Evolutionary conservation across 768 basidiomycete species (phyloP), one percentile per base, ranked within the genome.

Genomic region (Trametes punicea): DNA sequence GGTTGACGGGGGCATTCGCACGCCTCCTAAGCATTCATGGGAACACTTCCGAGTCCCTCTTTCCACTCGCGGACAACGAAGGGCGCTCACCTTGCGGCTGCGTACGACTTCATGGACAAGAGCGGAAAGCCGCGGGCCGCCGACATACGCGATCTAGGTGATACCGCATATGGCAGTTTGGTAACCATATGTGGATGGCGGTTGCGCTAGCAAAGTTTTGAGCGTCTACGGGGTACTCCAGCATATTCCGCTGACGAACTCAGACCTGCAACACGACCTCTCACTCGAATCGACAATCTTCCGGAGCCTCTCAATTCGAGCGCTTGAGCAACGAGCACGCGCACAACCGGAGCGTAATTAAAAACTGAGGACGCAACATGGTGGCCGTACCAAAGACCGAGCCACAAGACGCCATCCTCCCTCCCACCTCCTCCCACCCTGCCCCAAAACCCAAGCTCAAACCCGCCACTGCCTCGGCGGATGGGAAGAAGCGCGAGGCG

Each of bases 401-500:
- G 21, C 60, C 60, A 1, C 51, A 36, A 38, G 60, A 62, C 6
- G 25, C 45, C 27, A n/a, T 40, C 34, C 52, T 62, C 49, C 56
- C 56, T 15, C 56, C 56, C 10, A 31, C 47, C 7, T 27, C 26
- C 7, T 23, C 36, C 21, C 26, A 15, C 26, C 42, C 15, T 7
- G 21, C 1, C 39, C 34, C 5, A 46, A 51, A 25, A 6, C 40
- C 27, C 36, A 45, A 50, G 16, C 25, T 41, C 29, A 45, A 42
- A 23, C 21, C 45, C 23, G 36, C 46, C 6, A 9, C 45, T 21
- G 25, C 51, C 13, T 56, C 31, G 31, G 31, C 8, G 31, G 31
- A 31, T 13, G 31, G 64, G 20, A 67, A 64, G 46, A 54, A 59
- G 23, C 67, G 66, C 45, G 65, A 64, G 40, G 64, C 60, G 16